These are phyloP conservation scores for Cercospora berteroae DNA, from an alignment of 2,329 filamentous ascomycete genomes.

Conservation along the genomic window DNA sequence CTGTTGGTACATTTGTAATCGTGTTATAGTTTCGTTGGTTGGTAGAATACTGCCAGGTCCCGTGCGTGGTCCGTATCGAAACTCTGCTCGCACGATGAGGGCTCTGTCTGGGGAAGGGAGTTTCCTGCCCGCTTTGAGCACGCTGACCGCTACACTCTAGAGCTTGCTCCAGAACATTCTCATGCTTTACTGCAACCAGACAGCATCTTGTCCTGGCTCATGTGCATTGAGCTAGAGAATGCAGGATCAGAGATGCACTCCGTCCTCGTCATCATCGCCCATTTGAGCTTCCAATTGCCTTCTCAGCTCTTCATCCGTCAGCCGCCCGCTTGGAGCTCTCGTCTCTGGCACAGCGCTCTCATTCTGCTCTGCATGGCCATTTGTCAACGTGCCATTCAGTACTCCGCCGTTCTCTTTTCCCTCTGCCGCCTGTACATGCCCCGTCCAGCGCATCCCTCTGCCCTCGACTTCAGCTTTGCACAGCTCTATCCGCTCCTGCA, in stretches of 20 bases:
- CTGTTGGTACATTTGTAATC: not conserved
- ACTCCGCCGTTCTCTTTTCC: constrained; percentile 23
- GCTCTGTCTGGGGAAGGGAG: not conserved
- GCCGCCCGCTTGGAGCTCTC: constrained; percentile 43
- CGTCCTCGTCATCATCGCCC: constrained; percentile 52
- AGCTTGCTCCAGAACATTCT: not conserved
- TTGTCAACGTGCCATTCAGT: constrained; percentile 23
- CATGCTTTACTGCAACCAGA: not conserved
- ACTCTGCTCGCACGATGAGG: not conserved
- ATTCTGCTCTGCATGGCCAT: constrained; percentile 24
- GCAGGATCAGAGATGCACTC: constrained; percentile 57
- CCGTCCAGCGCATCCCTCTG: constrained; percentile 55
- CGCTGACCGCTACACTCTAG: not conserved
- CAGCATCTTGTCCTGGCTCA: not conserved
- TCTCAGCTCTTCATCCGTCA: constrained; percentile 61
- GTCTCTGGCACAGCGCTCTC: constrained; percentile 11
- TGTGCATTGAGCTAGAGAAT: not conserved
- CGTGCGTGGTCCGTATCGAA: not conserved
- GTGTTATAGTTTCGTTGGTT: not conserved
- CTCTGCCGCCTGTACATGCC: constrained; percentile 18
- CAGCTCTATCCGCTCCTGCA: constrained; percentile 64
- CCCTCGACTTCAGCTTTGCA: constrained; percentile 65
- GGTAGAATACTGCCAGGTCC: not conserved
- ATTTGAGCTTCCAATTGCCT: constrained; percentile 57
- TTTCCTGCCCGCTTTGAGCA: not conserved